Evolutionary conservation across 768 basidiomycete genomes (phyloP), one percentile per base, ranked within the genome.

Genomic region (Cystobasidium onofrii): DNA sequence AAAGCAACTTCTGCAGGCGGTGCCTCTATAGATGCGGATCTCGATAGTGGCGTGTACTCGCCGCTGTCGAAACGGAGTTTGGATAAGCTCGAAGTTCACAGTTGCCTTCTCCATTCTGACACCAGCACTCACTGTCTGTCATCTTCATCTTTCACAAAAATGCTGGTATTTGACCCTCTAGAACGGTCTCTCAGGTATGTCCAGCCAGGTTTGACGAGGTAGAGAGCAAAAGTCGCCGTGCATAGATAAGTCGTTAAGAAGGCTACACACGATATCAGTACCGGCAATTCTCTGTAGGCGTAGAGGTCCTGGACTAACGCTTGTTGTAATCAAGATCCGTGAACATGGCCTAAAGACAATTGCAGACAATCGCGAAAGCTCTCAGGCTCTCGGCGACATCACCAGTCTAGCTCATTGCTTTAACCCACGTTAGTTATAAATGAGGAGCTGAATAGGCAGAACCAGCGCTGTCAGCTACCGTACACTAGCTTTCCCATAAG

Each of bases 281-380:
- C n/a, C n/a, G n/a, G n/a, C n/a, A n/a, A n/a, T n/a, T n/a, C n/a
- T n/a, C n/a, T 36, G 25, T 39, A 64, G 9, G 62, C 13, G 15
- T 23, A 61, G 57, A 15, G 17, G 54, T 27, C 3, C 57, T 67
- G 44, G 15, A 46, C 65, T 67, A 13, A 33, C 54, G 41, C 62
- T 64, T 74, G 50, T 57, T 46, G 63, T 71, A 77, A 55, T 33
- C n/a, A 52, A 74, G 34, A 81, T 86, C 73, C 75, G 88, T 93
- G 93, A 83, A 81, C 95, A 98, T 10, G 92, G 92, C 78, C 96
- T 97, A 80, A 89, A 86, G 77, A 88, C 95, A 91, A 43, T 82
- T 85, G n/a, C 82, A 83, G 66, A 86, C 86, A 74, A 87, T 75
- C 31, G 60, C 10, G 36, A 61, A 61, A 61, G 60, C 13, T 23